A percentile compares a stretch with the other conserved stretches of the same genome.
These are phyloP conservation scores for Tuber borchii DNA, from an alignment of 495 filamentous ascomycete species.

Conservation along the genomic window DNA sequence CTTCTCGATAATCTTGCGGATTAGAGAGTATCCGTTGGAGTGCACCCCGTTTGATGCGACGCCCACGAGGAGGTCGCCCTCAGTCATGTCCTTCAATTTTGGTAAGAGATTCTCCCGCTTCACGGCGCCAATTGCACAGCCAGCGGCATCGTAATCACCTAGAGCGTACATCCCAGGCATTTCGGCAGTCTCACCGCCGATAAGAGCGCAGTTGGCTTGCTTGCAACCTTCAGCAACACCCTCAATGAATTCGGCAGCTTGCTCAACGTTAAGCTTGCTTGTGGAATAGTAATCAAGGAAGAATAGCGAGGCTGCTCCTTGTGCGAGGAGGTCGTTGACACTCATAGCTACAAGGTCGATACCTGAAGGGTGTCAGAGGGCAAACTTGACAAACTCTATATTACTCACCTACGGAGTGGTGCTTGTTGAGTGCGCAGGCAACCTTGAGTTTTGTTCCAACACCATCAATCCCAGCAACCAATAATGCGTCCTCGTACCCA, in stretches of 20 bases:
- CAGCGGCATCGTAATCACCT: conserved; percentile 83
- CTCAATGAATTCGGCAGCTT: conserved; percentile 73
- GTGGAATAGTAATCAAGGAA: conserved; percentile 97
- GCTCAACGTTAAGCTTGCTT: conserved; percentile 67
- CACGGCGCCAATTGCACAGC: conserved; percentile 79
- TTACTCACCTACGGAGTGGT: conserved; percentile 65
- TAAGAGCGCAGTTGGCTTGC: conserved; percentile 74
- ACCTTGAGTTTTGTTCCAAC: conserved; percentile 96
- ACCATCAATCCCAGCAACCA: conserved; percentile 89
- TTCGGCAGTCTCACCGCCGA: conserved; percentile 94
- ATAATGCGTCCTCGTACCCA: conserved; percentile 65
- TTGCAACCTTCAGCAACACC: conserved; percentile 81
- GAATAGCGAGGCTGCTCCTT: conserved; percentile 86
- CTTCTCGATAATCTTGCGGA: conserved; percentile 74
- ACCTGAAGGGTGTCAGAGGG: conserved; percentile 38
- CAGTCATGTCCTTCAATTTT: conserved; percentile 63
- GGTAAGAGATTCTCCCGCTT: conserved; percentile 63
- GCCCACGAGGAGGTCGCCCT: conserved; percentile 77
- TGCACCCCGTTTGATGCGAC: conserved; percentile 77
- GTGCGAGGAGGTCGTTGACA: conserved; percentile 92
- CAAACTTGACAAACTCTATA: not conserved
- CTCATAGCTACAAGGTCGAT: conserved; percentile 98
- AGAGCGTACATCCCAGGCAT: conserved; percentile 87
- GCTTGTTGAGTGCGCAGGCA: conserved; percentile 77
- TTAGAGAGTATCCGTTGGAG: conserved; percentile 91